Evolutionary conservation across 495 filamentous ascomycete genomes (phyloP).

Genomic region (Penicillium salamii): DNA sequence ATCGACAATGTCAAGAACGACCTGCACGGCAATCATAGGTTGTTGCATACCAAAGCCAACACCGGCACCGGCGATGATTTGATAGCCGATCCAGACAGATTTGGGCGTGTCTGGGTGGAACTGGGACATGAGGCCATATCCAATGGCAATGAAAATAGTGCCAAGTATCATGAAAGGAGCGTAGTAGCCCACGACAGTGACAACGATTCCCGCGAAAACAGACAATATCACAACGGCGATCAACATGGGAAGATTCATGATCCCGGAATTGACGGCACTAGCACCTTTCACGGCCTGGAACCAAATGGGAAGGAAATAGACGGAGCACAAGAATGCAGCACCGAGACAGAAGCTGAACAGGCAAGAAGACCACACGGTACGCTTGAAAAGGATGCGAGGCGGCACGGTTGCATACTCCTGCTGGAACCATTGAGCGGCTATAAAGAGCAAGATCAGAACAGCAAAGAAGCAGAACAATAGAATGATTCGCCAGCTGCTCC

Average conservation of each 20-base stretch:
- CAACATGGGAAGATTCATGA: constrained; percentile 38
- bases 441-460: constrained; percentile 32
- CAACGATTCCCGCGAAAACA: constrained; percentile 43
- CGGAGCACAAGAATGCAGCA: constrained; percentile 33
- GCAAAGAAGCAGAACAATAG: constrained; percentile 35
- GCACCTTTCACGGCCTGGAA: constrained; percentile 59
- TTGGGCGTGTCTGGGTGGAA: constrained; percentile 42
- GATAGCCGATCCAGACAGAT: constrained; percentile 58
- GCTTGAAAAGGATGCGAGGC: constrained; percentile 32
- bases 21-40: constrained; percentile 30
- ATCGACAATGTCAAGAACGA: constrained; percentile 20
- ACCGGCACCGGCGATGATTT: constrained; percentile 54
- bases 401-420: constrained; percentile 31
- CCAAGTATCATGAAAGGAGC: constrained; percentile 62
- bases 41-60: constrained; percentile 51
- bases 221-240: constrained; percentile 28
- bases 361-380: constrained; percentile 48
- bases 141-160: constrained; percentile 52
- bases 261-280: constrained; percentile 61
- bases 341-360: constrained; percentile 56
- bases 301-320: constrained; percentile 45
- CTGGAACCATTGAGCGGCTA: constrained; percentile 18
- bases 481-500: constrained; percentile 33
- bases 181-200: constrained; percentile 65
- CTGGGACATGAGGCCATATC: constrained; percentile 62